phyloP scores from a whole-genome alignment of 2,329 filamentous ascomycete genomes.

The Aspergillus pseudoglaucus region DNA sequence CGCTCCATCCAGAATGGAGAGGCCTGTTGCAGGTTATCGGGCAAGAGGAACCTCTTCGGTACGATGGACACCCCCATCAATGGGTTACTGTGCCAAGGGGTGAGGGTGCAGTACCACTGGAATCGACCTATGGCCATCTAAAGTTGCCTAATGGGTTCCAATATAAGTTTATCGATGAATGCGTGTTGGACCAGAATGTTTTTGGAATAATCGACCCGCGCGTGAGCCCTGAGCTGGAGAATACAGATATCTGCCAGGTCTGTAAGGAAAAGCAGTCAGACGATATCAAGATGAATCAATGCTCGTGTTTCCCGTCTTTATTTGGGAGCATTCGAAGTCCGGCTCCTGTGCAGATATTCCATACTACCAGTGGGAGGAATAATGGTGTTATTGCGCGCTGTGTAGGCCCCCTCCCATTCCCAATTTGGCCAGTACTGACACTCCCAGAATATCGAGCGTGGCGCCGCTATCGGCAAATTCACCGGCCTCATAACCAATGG shows the following conservation, averaged over 20 bases:
- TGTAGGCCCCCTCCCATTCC: constrained; percentile 8
- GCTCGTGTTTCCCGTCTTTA: constrained; percentile 49
- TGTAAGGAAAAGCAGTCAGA: constrained; percentile 48
- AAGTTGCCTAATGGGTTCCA: constrained; percentile 13
- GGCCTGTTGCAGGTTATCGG: constrained; percentile 31
- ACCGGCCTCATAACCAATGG: constrained; percentile 50
- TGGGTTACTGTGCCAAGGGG: constrained; percentile 15
- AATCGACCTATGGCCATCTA: constrained; percentile 15
- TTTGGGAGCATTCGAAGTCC: constrained; percentile 42
- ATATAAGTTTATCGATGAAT: constrained; percentile 36
- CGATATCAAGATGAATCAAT: constrained; percentile 43
- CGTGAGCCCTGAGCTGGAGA: constrained; percentile 24
- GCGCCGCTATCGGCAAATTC: constrained; percentile 50
- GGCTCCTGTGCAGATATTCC: constrained; percentile 48
- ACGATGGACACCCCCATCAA: constrained; percentile 20
- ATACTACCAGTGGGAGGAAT: constrained; percentile 48
- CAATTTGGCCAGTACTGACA: neutral
- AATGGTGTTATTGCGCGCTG: constrained; percentile 42
- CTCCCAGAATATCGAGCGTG: constrained; percentile 45
- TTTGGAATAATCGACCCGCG: constrained; percentile 49
- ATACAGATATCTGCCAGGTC: constrained; percentile 36
- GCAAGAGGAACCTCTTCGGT: constrained; percentile 10
- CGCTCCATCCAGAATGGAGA: constrained; percentile 49
- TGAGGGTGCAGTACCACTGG: constrained; percentile 7
- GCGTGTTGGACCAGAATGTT: constrained; percentile 41